Percentiles rank a stretch among this genome's conserved stretches.
Evolutionary conservation across 495 filamentous ascomycete species (phyloP).

Genomic region (Aspergillus cristatus): DNA sequence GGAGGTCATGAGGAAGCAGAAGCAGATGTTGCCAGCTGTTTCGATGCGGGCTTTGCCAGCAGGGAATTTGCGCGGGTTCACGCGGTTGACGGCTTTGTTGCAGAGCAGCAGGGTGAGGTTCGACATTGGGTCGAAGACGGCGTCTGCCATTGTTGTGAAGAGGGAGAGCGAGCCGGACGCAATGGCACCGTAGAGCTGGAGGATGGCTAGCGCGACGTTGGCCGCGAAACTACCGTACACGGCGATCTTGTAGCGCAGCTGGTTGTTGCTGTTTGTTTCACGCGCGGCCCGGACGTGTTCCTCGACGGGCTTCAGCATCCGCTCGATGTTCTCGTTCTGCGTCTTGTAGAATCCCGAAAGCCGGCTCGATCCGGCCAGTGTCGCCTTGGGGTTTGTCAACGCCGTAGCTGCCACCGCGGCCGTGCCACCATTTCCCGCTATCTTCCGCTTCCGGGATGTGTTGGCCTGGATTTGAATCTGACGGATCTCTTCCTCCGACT

Average conservation of each 20-base stretch:
- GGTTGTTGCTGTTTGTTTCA: constrained; percentile 69
- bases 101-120: constrained; percentile 83
- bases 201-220: constrained; percentile 64
- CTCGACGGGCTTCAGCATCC: constrained; percentile 84
- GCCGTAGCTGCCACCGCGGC: constrained; percentile 34
- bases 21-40: constrained; percentile 91
- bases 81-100: constrained; percentile 78
- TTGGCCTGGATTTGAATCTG: constrained; percentile 62
- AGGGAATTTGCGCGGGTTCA: constrained; percentile 85
- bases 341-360: constrained; percentile 78
- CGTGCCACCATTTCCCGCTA: constrained; percentile 18
- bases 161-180: constrained; percentile 83
- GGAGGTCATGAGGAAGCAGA: constrained; percentile 92
- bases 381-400: constrained; percentile 19
- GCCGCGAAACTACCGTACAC: constrained; percentile 83
- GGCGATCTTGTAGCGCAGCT: constrained; percentile 78
- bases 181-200: constrained; percentile 85
- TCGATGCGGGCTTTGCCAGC: constrained; percentile 92
- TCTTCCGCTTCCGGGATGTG: constrained; percentile 60
- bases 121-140: constrained; percentile 88
- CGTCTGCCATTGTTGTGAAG: constrained; percentile 97
- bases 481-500: constrained; percentile 67
- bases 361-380: constrained; percentile 46
- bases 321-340: constrained; percentile 90
- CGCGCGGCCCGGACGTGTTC: constrained; percentile 77